Evolutionary conservation across 805 yeast genomes (phyloP).

Genomic region (Metschnikowia borealis): DNA sequence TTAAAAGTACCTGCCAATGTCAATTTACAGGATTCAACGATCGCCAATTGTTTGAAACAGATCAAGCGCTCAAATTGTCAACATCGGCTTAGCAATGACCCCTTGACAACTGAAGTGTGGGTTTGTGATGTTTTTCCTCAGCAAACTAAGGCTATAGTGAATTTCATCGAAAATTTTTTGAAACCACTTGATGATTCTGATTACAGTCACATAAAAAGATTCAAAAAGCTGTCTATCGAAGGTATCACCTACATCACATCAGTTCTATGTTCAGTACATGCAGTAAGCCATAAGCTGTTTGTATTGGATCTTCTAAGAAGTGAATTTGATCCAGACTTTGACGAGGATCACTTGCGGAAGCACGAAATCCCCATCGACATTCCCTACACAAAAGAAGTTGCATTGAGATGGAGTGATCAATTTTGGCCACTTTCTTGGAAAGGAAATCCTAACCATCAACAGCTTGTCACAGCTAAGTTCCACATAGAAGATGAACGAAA

Average conservation of each 20-base stretch:
- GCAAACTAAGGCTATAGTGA: conserved; percentile 25
- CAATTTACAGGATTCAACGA: conserved; percentile 43
- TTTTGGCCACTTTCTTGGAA: conserved; percentile 94
- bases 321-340: conserved; percentile 10
- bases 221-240: conserved; percentile 32
- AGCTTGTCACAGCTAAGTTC: conserved; percentile 50
- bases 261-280: conserved; percentile 45
- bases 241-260: conserved; percentile 26
- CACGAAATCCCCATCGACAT: conserved; percentile 51
- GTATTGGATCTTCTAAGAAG: conserved; percentile 19
- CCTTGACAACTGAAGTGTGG: conserved; percentile 43
- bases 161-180: conserved; percentile 25
- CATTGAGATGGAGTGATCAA: conserved; percentile 57
- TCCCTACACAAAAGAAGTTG: conserved; percentile 71
- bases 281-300: conserved; percentile 23
- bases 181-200: conserved; percentile 24
- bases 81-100: conserved; percentile 12
- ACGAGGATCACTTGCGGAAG: conserved; percentile 8
- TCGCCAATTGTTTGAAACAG: conserved; percentile 46
- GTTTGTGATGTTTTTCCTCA: conserved; percentile 41
- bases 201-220: conserved; percentile 51
- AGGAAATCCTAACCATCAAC: conserved; percentile 80
- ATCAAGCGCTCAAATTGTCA: conserved; percentile 28
- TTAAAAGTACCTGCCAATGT: conserved; percentile 24
- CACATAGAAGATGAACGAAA: conserved; percentile 43